Evolutionary conservation across 164 flowering plant species (phyloP).

Genomic region (Magnolia officinalis): DNA sequence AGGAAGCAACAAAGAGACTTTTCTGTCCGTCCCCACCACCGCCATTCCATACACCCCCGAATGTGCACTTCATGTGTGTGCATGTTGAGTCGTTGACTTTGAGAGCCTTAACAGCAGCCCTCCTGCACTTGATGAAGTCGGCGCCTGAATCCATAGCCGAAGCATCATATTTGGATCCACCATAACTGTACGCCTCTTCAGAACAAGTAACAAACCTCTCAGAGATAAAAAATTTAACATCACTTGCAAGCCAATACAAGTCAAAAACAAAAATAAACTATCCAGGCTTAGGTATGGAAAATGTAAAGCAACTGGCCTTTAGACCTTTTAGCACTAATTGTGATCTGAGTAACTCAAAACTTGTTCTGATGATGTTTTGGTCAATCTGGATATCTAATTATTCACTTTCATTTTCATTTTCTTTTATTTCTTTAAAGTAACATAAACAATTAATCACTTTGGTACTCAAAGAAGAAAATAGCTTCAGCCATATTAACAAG

Average conservation of each 20-base stretch:
- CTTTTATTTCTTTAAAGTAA: too few relatives aligned
- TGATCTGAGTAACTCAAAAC: too few relatives aligned
- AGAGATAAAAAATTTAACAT: background rate
- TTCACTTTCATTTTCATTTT: too few relatives aligned
- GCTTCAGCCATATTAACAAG: too few relatives aligned
- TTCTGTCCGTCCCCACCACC: constrained; percentile 98
- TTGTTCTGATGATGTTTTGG: too few relatives aligned
- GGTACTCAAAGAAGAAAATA: too few relatives aligned
- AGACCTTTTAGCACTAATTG: too few relatives aligned
- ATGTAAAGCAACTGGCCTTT: background rate
- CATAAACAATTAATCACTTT: too few relatives aligned
- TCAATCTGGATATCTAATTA: too few relatives aligned
- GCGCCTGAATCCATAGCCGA: constrained; percentile 63
- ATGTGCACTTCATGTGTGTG: constrained; percentile 93
- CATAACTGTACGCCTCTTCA: constrained; percentile 72
- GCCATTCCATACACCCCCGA: constrained; percentile 98
- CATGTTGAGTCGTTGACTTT: constrained; percentile 74
- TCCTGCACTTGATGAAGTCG: constrained; percentile 48
- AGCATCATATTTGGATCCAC: constrained; percentile 47
- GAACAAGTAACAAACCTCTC: background rate
- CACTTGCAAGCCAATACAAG: background rate
- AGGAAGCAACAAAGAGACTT: constrained; percentile 90
- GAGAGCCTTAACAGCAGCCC: constrained; percentile 62
- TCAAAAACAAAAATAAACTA: background rate
- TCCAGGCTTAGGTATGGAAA: background rate